Evolutionary conservation across 2,329 filamentous ascomycete genomes (phyloP).

Genomic region (Rhynchosporium secalis): DNA sequence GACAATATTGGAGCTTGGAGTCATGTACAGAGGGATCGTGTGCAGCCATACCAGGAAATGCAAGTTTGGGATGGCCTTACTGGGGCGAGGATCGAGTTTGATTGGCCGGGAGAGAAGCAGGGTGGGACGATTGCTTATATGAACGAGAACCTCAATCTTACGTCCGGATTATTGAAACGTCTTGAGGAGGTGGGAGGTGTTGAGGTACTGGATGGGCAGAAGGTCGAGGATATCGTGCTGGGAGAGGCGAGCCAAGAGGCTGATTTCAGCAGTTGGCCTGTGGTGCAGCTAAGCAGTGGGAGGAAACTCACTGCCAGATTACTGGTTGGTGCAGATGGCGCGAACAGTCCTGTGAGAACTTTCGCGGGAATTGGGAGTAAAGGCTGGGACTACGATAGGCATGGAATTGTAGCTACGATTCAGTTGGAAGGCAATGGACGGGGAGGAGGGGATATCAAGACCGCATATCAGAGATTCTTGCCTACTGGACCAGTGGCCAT

Average conservation of each 20-base stretch:
- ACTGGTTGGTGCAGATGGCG: conserved; percentile 89
- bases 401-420: conserved; percentile 89
- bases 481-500: conserved; percentile 90
- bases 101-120: conserved; percentile 64
- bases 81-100: conserved; percentile 84
- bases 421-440: conserved; percentile 64
- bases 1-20: conserved; percentile 82
- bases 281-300: conserved; percentile 69
- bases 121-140: conserved; percentile 83
- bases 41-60: conserved; percentile 93
- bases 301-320: conserved; percentile 75
- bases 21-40: conserved; percentile 68
- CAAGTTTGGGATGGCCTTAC: conserved; percentile 97
- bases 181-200: conserved; percentile 69
- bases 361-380: conserved; percentile 84
- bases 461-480: conserved; percentile 92
- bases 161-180: conserved; percentile 71
- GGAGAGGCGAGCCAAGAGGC: conserved; percentile 68
- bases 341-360: conserved; percentile 86
- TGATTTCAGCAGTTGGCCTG: conserved; percentile 84
- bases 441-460: conserved; percentile 59
- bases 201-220: conserved; percentile 72
- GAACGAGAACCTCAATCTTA: conserved; percentile 92
- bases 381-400: conserved; percentile 91
- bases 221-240: conserved; percentile 75